These are phyloP conservation scores for Ogataea hybrid DNA, from an alignment of 1,139 yeast genomes.

Conservation along the genomic window DNA sequence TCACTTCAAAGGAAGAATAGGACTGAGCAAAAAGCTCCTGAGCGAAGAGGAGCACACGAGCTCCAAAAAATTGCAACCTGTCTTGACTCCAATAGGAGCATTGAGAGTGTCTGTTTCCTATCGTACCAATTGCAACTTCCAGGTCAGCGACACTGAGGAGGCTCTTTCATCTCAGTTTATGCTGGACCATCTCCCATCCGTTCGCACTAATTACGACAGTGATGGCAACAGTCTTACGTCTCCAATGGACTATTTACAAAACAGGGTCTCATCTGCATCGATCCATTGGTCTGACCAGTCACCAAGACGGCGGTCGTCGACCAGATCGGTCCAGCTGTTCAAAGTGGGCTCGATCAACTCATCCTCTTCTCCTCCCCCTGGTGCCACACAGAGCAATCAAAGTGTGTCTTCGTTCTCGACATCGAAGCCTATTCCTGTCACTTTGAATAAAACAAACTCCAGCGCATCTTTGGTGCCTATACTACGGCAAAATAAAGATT, in stretches of 20 bases:
- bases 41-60: conserved; percentile 17
- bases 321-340: conserved; percentile 52
- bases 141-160: conserved; percentile 65
- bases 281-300: conserved; percentile 20
- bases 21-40: conserved; percentile 68
- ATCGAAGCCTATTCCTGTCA: conserved; percentile 36
- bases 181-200: conserved; percentile 18
- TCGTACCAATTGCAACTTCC: conserved; percentile 67
- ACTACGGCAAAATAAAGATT: conserved; percentile 46
- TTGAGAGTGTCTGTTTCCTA: conserved; percentile 75
- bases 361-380: conserved; percentile 41
- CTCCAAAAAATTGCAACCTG: conserved; percentile 53
- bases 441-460: conserved; percentile 45
- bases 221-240: conserved; percentile 15
- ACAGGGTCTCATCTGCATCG: conserved; percentile 23
- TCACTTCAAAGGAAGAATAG: conserved; percentile 77
- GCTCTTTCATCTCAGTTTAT: conserved; percentile 59
- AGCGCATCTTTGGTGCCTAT: conserved; percentile 55
- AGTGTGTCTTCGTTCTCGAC: conserved; percentile 38
- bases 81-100: conserved; percentile 73
- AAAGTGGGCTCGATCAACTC: conserved; percentile 58
- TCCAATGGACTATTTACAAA: conserved; percentile 18
- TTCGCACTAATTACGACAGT: conserved; percentile 8
- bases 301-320: conserved; percentile 28
- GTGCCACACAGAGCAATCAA: conserved; percentile 30